Conservation (phyloP, 2,329 filamentous ascomycete species). For the Sclerotinia borealis region DNA sequence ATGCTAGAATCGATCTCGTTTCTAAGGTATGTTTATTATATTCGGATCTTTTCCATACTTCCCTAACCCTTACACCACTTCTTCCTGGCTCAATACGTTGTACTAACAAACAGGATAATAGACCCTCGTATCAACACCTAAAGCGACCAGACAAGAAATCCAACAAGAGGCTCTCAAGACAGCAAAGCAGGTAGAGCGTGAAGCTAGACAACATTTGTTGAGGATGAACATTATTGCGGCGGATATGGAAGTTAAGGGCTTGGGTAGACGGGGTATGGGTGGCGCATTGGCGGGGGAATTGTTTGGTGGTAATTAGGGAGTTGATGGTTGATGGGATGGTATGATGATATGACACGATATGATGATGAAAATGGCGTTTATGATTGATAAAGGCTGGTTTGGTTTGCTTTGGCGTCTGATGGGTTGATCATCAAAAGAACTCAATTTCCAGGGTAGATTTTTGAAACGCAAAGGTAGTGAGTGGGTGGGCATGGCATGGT, state of each 20-base stretch:
- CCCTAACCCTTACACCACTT: neutral
- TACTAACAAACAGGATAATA: slow-evolving; percentile 33
- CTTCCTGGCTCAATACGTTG: neutral
- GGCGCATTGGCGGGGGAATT: neutral
- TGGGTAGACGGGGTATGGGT: neutral
- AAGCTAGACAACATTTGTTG: slow-evolving; percentile 69
- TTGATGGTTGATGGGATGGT: neutral
- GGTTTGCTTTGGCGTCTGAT: neutral
- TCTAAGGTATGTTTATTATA: slow-evolving; percentile 50
- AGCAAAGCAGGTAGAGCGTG: slow-evolving; percentile 65
- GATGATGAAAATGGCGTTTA: neutral
- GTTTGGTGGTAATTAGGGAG: neutral
- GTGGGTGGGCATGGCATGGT: neutral
- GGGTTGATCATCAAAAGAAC: neutral
- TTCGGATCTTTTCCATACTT: neutral
- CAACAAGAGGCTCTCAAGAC: slow-evolving; percentile 64
- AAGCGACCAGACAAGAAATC: slow-evolving; percentile 60
- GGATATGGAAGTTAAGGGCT: slow-evolving; percentile 58
- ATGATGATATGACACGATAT: neutral
- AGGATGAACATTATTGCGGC: slow-evolving; percentile 70
- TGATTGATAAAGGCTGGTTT: neutral
- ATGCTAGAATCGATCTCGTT: slow-evolving; percentile 79
- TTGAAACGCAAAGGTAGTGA: neutral
- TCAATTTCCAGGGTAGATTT: neutral
- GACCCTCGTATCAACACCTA: slow-evolving; percentile 67